phyloP scores from a whole-genome alignment of 2,329 filamentous ascomycete species.

The Pseudogymnoascus verrucosus region DNA sequence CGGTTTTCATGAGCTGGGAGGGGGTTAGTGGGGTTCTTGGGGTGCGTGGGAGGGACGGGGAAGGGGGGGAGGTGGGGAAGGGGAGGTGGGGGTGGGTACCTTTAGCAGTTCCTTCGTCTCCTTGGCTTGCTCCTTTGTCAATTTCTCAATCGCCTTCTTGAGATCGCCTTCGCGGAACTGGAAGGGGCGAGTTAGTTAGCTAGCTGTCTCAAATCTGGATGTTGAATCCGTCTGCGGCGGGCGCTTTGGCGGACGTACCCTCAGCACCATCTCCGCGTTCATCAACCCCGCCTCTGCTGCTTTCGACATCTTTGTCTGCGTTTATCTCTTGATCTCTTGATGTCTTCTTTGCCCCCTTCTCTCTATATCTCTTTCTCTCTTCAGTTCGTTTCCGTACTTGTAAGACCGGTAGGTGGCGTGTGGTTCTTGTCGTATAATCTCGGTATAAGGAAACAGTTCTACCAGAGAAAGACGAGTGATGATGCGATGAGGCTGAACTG shows the following conservation, averaged over 20 bases:
- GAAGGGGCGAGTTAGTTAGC: neutral
- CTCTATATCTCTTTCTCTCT: neutral
- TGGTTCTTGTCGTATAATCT: neutral
- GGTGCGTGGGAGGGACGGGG: neutral
- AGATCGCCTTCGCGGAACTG: neutral
- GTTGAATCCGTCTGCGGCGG: neutral
- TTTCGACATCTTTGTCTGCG: neutral
- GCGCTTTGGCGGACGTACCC: neutral
- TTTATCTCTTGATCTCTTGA: neutral
- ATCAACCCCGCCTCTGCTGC: neutral
- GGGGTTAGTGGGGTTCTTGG: neutral
- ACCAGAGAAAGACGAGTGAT: neutral
- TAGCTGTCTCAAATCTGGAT: neutral
- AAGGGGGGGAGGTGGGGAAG: too few species aligned
- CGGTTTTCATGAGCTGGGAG: conserved; percentile 8
- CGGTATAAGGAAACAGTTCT: neutral
- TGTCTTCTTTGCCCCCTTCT: neutral
- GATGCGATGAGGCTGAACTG: neutral
- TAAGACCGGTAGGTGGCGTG: neutral
- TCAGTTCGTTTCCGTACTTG: neutral
- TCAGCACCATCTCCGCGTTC: conserved; percentile 3
- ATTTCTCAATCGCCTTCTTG: neutral
- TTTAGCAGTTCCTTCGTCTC: neutral
- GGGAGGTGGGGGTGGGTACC: neutral
- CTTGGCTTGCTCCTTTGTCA: neutral